These are phyloP conservation scores for Psilocybe sp. DNA, from an alignment of 768 basidiomycete genomes.

Conservation along the genomic window DNA sequence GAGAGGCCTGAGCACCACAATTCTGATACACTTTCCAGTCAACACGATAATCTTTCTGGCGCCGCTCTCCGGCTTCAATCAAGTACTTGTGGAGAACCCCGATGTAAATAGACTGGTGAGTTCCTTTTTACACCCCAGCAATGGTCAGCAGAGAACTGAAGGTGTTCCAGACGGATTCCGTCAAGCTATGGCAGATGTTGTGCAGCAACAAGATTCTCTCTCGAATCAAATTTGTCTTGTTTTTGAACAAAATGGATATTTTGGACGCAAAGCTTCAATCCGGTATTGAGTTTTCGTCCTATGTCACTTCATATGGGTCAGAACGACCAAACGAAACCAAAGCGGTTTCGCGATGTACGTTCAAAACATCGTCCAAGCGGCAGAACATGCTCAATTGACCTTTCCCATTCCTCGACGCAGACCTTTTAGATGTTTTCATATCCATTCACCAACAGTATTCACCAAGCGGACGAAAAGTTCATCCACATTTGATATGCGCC, in stretches of 20 bases:
- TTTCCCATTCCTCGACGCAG: slow-evolving; percentile 24
- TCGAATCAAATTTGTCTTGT: slow-evolving; percentile 52
- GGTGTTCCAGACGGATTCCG: slow-evolving; percentile 46
- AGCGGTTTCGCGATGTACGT: slow-evolving; percentile 52
- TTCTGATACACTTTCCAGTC: slow-evolving; percentile 28
- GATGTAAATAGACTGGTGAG: slow-evolving; percentile 58
- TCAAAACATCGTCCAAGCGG: slow-evolving; percentile 1
- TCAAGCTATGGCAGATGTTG: slow-evolving; percentile 57
- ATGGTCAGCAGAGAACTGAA: background rate
- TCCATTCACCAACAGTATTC: slow-evolving; percentile 49
- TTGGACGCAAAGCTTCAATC: slow-evolving; percentile 49
- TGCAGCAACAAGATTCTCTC: slow-evolving; percentile 57
- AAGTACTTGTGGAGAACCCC: slow-evolving; percentile 57
- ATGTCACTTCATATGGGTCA: slow-evolving; percentile 48
- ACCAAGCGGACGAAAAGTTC: slow-evolving; percentile 42
- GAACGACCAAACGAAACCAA: slow-evolving; percentile 50
- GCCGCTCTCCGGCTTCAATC: slow-evolving; percentile 64
- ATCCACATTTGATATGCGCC: slow-evolving; percentile 57
- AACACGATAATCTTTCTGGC: slow-evolving; percentile 67
- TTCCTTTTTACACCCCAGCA: slow-evolving; percentile 3
- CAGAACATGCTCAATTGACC: background rate
- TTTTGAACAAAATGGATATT: slow-evolving; percentile 65
- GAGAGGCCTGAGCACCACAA: background rate
- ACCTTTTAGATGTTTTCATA: slow-evolving; percentile 49
- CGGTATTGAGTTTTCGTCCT: slow-evolving; percentile 51